Evolutionary conservation across 2,329 filamentous ascomycete species (phyloP).

Genomic region (Penicillium capsulatum): DNA sequence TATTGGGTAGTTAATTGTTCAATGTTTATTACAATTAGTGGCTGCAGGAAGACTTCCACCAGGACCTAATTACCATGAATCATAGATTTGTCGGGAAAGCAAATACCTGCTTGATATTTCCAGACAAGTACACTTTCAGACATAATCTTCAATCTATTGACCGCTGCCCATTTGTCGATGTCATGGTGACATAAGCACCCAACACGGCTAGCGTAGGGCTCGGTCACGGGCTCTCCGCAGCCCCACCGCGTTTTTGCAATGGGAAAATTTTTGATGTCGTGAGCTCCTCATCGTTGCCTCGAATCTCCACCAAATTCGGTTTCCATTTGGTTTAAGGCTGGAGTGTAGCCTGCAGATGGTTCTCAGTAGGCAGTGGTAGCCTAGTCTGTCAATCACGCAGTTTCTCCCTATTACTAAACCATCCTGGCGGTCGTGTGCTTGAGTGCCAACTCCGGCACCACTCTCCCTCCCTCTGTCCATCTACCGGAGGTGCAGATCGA

Average conservation of each 20-base stretch:
- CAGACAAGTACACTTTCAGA: too few species aligned
- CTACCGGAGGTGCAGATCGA: conserved; percentile 10
- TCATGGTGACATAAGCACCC: conserved; percentile 14
- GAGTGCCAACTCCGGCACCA: conserved; percentile 7
- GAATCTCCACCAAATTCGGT: conserved; percentile 16
- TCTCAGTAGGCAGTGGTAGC: conserved; percentile 18
- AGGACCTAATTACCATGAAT: too few species aligned
- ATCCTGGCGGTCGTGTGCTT: conserved; percentile 23
- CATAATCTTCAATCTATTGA: too few species aligned
- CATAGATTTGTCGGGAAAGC: too few species aligned
- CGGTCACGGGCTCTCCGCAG: conserved; percentile 26
- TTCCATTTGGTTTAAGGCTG: conserved; percentile 1
- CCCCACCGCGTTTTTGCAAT: conserved; percentile 19
- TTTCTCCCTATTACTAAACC: conserved; percentile 5
- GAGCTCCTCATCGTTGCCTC: conserved; percentile 5
- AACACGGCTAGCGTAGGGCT: conserved; percentile 11
- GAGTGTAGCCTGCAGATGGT: conserved; percentile 15
- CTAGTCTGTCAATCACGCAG: conserved; percentile 10
- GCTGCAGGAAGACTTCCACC: too few species aligned
- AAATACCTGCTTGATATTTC: too few species aligned
- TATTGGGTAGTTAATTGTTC: too few species aligned
- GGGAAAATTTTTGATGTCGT: conserved; percentile 18
- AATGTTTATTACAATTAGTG: too few species aligned
- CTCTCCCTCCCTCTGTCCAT: conserved; percentile 4
- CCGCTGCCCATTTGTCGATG: not conserved